phyloP scores from a whole-genome alignment of 1,284 basidiomycete genomes.

The Volvariella volvacea region DNA sequence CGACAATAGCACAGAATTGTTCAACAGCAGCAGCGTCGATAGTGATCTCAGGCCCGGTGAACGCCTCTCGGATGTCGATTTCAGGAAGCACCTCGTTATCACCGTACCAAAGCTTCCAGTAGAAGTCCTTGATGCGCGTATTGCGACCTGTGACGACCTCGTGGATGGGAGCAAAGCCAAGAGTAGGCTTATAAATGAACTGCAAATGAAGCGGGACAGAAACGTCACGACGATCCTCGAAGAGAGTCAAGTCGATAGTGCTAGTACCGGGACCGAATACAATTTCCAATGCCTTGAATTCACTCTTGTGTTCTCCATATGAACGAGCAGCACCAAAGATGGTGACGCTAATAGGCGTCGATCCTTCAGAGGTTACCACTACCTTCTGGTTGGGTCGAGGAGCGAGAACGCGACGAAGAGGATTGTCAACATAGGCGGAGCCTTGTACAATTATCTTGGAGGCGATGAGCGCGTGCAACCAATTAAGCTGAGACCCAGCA shows the following conservation, averaged over 20 bases:
- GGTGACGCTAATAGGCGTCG: constrained; percentile 48
- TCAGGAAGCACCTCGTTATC: constrained; percentile 71
- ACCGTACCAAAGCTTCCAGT: constrained; percentile 96
- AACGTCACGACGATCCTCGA: constrained; percentile 76
- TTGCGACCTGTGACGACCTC: constrained; percentile 85
- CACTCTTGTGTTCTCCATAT: constrained; percentile 62
- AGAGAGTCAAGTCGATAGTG: constrained; percentile 72
- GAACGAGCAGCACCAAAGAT: constrained; percentile 80
- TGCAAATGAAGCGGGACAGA: constrained; percentile 79
- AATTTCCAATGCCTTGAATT: constrained; percentile 85
- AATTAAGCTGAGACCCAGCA: constrained; percentile 75
- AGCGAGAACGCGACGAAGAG: constrained; percentile 80
- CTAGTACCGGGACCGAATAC: constrained; percentile 48
- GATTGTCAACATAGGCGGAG: constrained; percentile 81
- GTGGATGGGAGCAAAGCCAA: constrained; percentile 91
- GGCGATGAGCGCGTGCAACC: constrained; percentile 84
- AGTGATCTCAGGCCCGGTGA: constrained; percentile 78
- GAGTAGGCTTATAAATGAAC: constrained; percentile 85
- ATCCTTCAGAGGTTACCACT: constrained; percentile 45
- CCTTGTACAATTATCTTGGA: constrained; percentile 85
- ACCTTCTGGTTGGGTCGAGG: constrained; percentile 80
- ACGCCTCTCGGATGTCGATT: constrained; percentile 72
- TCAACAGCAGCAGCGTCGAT: constrained; percentile 77
- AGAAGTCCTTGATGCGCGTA: constrained; percentile 90
- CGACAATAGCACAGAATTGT: constrained; percentile 89